Evolutionary conservation across 805 yeast genomes (phyloP).

Genomic region (Nakazawaea ernobii): DNA sequence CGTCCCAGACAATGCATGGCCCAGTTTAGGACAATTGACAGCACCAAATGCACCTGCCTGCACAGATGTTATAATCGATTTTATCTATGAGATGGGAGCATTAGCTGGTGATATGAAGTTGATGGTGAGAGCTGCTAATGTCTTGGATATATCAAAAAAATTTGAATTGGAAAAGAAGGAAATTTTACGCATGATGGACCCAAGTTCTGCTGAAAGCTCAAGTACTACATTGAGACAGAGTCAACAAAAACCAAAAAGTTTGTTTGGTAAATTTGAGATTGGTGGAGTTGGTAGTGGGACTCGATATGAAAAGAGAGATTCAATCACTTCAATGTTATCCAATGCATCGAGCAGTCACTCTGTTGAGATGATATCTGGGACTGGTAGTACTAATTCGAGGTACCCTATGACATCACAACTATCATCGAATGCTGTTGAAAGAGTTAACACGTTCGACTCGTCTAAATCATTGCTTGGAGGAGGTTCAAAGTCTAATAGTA

Average conservation of each 20-base stretch:
- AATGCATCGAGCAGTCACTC: slow-evolving; percentile 3
- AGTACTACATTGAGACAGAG: not conserved
- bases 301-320: slow-evolving; percentile 8
- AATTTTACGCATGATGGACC: slow-evolving; percentile 6
- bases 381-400: not conserved
- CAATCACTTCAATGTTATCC: slow-evolving; percentile 6
- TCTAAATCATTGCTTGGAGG: not conserved
- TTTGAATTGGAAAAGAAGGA: slow-evolving; percentile 26
- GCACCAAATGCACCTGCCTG: slow-evolving; percentile 53
- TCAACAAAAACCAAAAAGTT: not conserved
- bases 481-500: not conserved
- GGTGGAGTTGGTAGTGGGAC: not conserved
- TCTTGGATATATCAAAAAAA: slow-evolving; percentile 40
- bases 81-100: slow-evolving; percentile 57
- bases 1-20: slow-evolving; percentile 20
- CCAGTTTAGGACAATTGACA: slow-evolving; percentile 54
- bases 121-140: slow-evolving; percentile 51
- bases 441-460: slow-evolving; percentile 3
- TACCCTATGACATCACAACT: not conserved
- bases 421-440: not conserved
- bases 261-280: slow-evolving; percentile 8
- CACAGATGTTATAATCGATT: slow-evolving; percentile 46
- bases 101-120: slow-evolving; percentile 60
- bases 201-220: too few relatives aligned
- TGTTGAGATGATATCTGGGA: not conserved